phyloP scores from a whole-genome alignment of 441 rosid genomes.

The Pelargonium exstipulatum region DNA sequence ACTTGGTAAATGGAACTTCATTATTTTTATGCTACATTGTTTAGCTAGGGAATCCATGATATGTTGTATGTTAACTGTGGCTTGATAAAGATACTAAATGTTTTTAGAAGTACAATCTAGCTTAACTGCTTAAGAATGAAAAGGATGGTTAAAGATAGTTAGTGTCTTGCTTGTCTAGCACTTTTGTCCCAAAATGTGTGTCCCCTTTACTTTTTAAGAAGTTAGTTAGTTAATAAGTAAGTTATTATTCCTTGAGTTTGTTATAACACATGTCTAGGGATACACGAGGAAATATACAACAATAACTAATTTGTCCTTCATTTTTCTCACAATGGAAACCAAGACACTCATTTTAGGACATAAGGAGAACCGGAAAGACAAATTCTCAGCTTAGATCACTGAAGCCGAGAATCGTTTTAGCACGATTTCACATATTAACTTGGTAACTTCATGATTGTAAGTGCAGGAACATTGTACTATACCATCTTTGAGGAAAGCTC shows the following conservation, averaged over 20 bases:
- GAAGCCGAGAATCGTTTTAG: background rate
- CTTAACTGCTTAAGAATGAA: background rate
- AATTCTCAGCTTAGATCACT: background rate
- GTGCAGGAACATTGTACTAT: conserved; percentile 76
- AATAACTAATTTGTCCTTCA: no score
- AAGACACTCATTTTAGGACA: no score
- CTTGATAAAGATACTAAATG: background rate
- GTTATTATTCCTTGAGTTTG: no score
- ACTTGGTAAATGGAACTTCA: conserved; percentile 40
- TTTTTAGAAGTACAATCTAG: background rate
- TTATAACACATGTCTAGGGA: no score
- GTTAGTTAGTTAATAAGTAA: no score
- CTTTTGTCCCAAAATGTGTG: no score
- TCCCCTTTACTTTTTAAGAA: no score
- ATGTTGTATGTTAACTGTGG: background rate
- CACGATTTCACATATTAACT: background rate
- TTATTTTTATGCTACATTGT: background rate
- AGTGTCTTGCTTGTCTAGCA: no score
- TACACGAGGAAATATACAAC: no score
- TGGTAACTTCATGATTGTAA: conserved; percentile 6
- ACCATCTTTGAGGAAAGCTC: conserved; percentile 89
- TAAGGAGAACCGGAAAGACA: background rate
- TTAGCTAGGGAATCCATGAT: background rate
- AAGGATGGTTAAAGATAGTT: background rate
- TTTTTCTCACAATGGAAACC: no score